Evolutionary conservation across 2,329 filamentous ascomycete genomes (phyloP), one percentile per base, ranked within the genome.

Genomic region (Arthrobotrys sphaeroides): DNA sequence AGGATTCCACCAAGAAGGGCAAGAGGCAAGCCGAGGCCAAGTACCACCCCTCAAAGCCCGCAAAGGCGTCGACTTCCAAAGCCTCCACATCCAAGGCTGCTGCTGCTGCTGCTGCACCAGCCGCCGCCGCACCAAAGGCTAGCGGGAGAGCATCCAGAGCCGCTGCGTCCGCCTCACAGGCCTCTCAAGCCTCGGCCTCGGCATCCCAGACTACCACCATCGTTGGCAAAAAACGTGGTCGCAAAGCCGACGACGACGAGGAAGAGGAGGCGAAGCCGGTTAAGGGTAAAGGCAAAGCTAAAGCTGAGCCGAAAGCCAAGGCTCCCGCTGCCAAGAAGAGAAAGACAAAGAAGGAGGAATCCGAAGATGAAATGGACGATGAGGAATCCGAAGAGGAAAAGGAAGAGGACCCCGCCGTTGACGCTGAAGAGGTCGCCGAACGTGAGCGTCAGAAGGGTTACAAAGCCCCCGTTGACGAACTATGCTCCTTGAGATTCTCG

Each of bases 41-140:
- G 10, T 75, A 75, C 42, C 64, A 75, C 36, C 20, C 68, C 3
- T 43, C 55, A 2, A 74, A 74, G 42, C 61, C 61, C 18, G 24
- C 20, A 20, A 42, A 60, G 38, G 64, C 72, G 3, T 61, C 53
- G 10, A 16, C 60, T 10, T 40, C 51, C 2, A 55, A 57, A 12
- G 28, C 69, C 2, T 28, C 62, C 38, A 20, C 59, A 36, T 62
- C 24, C 13, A 38, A 59, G 36, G 70, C 70, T 1, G 40, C 51
- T 9, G 59, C 68, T 9, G 20, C 68, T 9, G 38, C 38, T 47
- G 59, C 51, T 70, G 78, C 78, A 12, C 28, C 49, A 16, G 33
- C 28, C 28, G 49, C 49, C 7, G 26, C 42, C 40, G 59, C 42
- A 67, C 78, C 77, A 18, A 84, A 83, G 74, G 81, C 82, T 82